These are phyloP conservation scores for Penicillium tannophilum DNA, from an alignment of 495 filamentous ascomycete species.

Conservation along the genomic window DNA sequence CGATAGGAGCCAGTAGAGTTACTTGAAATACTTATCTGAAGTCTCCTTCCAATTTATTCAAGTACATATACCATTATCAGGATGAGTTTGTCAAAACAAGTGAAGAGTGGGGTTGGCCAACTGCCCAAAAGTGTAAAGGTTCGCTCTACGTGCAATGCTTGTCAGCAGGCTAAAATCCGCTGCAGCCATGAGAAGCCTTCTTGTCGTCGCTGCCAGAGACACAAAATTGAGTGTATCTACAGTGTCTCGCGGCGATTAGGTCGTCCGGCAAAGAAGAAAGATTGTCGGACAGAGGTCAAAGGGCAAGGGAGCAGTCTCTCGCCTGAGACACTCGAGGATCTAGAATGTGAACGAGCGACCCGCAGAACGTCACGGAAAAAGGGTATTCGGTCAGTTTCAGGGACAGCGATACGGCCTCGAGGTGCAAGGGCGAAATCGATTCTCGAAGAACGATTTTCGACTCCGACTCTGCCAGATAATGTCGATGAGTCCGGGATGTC, in stretches of 20 bases:
- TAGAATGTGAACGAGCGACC: constrained; percentile 17
- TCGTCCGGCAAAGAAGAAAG: constrained; percentile 44
- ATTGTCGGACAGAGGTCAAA: constrained; percentile 3
- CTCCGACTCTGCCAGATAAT: neutral
- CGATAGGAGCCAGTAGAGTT: neutral
- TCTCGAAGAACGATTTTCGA: constrained; percentile 6
- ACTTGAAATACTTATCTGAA: neutral
- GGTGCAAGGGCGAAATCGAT: neutral
- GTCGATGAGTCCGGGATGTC: constrained; percentile 1
- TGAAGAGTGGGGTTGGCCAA: constrained; percentile 16
- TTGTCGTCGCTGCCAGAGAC: constrained; percentile 47
- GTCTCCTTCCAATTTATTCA: neutral
- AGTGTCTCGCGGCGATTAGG: constrained; percentile 48
- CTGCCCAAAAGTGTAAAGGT: constrained; percentile 46
- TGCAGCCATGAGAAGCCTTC: constrained; percentile 51
- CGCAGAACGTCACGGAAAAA: constrained; percentile 20
- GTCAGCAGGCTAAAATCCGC: constrained; percentile 52
- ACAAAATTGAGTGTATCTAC: constrained; percentile 47
- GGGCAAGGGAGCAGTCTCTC: constrained; percentile 2
- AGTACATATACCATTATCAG: neutral
- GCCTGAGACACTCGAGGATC: constrained; percentile 7
- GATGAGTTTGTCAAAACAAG: constrained; percentile 22
- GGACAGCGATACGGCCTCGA: neutral
- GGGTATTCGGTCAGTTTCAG: neutral
- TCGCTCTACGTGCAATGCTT: constrained; percentile 51